phyloP scores from a whole-genome alignment of 176 grass and related monocot species.

The Zea mays region Zm-B73-REFERENCE-NAM-5.0 NC_050103.1:171233501-171234000 shows the following conservation, averaged over 20 bases:
- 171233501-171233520: slow-evolving; percentile 26
- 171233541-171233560: not conserved
- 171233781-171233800: not conserved
- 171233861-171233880: slow-evolving; percentile 98
- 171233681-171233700: not conserved
- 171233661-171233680: not conserved
- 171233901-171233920: slow-evolving; percentile 96
- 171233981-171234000: not conserved
- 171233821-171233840: slow-evolving; percentile 12
- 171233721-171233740: not conserved
- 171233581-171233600: slow-evolving; percentile 9
- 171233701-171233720: not conserved
- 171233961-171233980: not conserved
- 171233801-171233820: slow-evolving; percentile 10
- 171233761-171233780: not conserved
- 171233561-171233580: slow-evolving; percentile 4
- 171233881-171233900: slow-evolving; percentile 92
- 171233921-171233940: slow-evolving; percentile 94
- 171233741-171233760: slow-evolving; percentile 15
- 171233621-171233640: not conserved
- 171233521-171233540: slow-evolving; percentile 1
- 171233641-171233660: not conserved
- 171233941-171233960: slow-evolving; percentile 44
- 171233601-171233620: not conserved
- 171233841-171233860: not conserved